Conservation (phyloP, 257 asterid species). For the Solanum paucissectum region DNA sequence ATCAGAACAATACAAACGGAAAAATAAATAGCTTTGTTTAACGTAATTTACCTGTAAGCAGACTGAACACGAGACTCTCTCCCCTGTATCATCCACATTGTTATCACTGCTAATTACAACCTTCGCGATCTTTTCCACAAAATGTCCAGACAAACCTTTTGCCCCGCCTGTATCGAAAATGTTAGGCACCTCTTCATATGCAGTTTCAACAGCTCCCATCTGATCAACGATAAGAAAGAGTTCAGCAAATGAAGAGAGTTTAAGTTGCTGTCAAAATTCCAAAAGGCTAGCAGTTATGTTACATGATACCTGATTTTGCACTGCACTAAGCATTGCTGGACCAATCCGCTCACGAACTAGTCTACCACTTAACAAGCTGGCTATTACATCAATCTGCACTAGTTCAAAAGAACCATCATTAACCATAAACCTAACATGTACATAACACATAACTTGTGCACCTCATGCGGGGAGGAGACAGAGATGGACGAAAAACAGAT, state of each 20-base stretch:
- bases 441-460: not conserved
- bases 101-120: constrained; percentile 39
- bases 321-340: constrained; percentile 89
- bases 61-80: constrained; percentile 64
- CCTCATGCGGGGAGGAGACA: not conserved
- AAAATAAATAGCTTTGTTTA: not conserved
- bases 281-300: not conserved
- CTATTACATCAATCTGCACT: constrained; percentile 60
- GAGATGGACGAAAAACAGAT: not conserved
- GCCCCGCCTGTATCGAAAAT: constrained; percentile 74
- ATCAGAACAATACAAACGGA: not conserved
- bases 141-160: constrained; percentile 57
- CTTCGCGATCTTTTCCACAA: constrained; percentile 62
- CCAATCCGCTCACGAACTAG: constrained; percentile 84
- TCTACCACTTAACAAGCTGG: constrained; percentile 70
- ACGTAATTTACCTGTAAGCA: constrained; percentile 55
- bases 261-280: not conserved
- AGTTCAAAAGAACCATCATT: not conserved
- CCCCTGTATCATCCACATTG: constrained; percentile 56
- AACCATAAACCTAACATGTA: not conserved
- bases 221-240: constrained; percentile 11
- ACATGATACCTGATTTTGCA: constrained; percentile 60
- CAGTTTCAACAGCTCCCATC: constrained; percentile 71
- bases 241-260: not conserved
- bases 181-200: constrained; percentile 51